A percentile compares a stretch with the other conserved stretches of the same genome.
Evolutionary conservation across 1,139 yeast species (phyloP).

Genomic region (Pichia sp.): DNA sequence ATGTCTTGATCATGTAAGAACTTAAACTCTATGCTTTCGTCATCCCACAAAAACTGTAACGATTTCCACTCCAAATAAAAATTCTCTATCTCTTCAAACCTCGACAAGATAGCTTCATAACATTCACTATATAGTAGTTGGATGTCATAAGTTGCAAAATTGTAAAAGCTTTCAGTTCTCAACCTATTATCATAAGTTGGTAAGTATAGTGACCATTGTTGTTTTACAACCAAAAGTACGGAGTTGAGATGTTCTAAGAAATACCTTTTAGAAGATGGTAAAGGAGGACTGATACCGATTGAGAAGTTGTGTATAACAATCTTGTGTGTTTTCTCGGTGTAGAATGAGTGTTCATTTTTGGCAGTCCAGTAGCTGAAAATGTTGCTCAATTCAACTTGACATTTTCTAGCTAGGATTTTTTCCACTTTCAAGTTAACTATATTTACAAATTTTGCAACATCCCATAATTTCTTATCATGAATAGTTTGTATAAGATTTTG

Average conservation of each 20-base stretch:
- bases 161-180: not conserved
- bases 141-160: not conserved
- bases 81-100: constrained; percentile 31
- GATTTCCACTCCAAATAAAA: constrained; percentile 52
- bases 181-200: not conserved
- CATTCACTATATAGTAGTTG: constrained; percentile 1
- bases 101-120: not conserved
- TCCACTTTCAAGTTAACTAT: constrained; percentile 7
- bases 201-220: constrained; percentile 2
- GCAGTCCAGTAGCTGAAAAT: constrained; percentile 12
- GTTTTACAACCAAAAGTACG: not conserved
- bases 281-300: constrained; percentile 1
- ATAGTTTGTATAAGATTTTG: not conserved
- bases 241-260: constrained; percentile 6
- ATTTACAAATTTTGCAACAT: constrained; percentile 1
- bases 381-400: constrained; percentile 1
- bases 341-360: not conserved
- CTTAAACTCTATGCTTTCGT: constrained; percentile 26
- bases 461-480: constrained; percentile 22
- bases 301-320: constrained; percentile 7
- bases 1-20: constrained; percentile 36
- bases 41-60: constrained; percentile 60
- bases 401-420: constrained; percentile 9
- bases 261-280: constrained; percentile 6
- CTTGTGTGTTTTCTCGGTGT: constrained; percentile 6